phyloP scores from a whole-genome alignment of 805 yeast genomes.

The Hanseniaspora occidentalis region DNA sequence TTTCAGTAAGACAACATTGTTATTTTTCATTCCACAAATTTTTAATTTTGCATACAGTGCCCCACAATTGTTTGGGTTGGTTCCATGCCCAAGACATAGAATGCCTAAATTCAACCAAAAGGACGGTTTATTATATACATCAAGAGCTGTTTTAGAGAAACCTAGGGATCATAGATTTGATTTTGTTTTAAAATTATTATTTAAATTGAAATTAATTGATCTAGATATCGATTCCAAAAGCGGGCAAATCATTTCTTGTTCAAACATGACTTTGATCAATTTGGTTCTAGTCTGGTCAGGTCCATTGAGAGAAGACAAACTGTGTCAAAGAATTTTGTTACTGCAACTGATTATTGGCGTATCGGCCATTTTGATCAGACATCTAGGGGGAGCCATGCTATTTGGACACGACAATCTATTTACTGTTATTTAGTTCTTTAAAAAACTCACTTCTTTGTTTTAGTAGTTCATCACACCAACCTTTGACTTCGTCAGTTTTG shows the following conservation, averaged over 20 bases:
- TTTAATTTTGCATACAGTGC: constrained; percentile 78
- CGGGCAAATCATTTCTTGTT: constrained; percentile 31
- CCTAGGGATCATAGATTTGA: constrained; percentile 5
- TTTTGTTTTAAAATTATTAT: constrained; percentile 33
- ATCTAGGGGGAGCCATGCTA: constrained; percentile 70
- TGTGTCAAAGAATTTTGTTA: constrained; percentile 47
- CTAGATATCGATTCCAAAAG: constrained; percentile 30
- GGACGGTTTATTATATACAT: constrained; percentile 68
- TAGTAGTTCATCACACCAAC: constrained; percentile 51
- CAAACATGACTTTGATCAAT: constrained; percentile 84
- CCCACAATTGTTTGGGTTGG: constrained; percentile 80
- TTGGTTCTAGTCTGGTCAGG: constrained; percentile 76
- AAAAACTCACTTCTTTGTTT: constrained; percentile 28
- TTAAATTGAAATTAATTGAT: constrained; percentile 32
- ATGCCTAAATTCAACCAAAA: constrained; percentile 61
- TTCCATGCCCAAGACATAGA: constrained; percentile 94
- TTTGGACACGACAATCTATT: constrained; percentile 82
- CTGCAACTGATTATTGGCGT: constrained; percentile 60
- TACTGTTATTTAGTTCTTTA: constrained; percentile 14
- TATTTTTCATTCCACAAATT: constrained; percentile 84
- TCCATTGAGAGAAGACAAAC: constrained; percentile 72
- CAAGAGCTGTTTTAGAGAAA: constrained; percentile 33
- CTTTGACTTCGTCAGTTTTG: constrained; percentile 57
- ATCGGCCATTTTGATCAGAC: constrained; percentile 57
- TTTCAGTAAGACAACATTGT: constrained; percentile 80